Percentiles rank a stretch among this genome's conserved stretches.
These are phyloP conservation scores for Phytophthora megakarya DNA, from an alignment of 352 stramenopile species.

Conservation along the genomic window DNA sequence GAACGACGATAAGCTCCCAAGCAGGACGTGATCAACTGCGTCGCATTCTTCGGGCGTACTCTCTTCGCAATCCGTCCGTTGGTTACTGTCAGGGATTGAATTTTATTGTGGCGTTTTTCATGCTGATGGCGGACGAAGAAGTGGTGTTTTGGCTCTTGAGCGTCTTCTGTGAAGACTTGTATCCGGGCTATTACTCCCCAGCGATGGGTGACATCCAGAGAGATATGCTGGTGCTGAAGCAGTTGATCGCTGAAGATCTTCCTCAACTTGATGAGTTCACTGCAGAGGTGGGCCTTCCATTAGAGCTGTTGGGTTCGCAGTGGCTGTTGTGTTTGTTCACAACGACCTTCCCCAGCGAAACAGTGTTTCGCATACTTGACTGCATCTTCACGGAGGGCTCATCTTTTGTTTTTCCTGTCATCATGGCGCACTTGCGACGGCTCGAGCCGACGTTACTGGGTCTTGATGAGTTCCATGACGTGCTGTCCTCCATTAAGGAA, in stretches of 20 bases:
- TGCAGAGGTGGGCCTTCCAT: conserved; percentile 71
- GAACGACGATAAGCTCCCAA: conserved; percentile 65
- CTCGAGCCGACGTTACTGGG: conserved; percentile 56
- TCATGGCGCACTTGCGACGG: conserved; percentile 75
- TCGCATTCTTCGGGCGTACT: conserved; percentile 82
- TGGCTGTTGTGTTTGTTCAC: conserved; percentile 93
- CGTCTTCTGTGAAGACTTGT: conserved; percentile 90
- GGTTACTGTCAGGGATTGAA: conserved; percentile 91
- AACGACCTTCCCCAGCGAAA: conserved; percentile 89
- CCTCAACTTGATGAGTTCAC: conserved; percentile 79
- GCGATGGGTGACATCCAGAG: conserved; percentile 90
- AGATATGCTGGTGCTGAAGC: conserved; percentile 89
- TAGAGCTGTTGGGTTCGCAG: conserved; percentile 89
- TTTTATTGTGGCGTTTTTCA: conserved; percentile 89
- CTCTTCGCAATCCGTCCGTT: conserved; percentile 72
- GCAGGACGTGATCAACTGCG: conserved; percentile 56
- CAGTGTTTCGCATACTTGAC: conserved; percentile 88
- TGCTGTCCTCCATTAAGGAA: conserved; percentile 78
- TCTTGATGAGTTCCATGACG: conserved; percentile 69
- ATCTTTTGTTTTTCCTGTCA: conserved; percentile 83
- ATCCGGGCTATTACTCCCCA: conserved; percentile 89
- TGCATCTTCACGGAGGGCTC: conserved; percentile 85
- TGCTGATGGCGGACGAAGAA: conserved; percentile 85
- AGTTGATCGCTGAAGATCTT: conserved; percentile 84
- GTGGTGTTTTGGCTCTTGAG: conserved; percentile 87